Evolutionary conservation across 129 eudicot genomes (phyloP), one percentile per base, ranked within the genome.

Genomic region (Pseudognaphalium luteoalbum): DNA sequence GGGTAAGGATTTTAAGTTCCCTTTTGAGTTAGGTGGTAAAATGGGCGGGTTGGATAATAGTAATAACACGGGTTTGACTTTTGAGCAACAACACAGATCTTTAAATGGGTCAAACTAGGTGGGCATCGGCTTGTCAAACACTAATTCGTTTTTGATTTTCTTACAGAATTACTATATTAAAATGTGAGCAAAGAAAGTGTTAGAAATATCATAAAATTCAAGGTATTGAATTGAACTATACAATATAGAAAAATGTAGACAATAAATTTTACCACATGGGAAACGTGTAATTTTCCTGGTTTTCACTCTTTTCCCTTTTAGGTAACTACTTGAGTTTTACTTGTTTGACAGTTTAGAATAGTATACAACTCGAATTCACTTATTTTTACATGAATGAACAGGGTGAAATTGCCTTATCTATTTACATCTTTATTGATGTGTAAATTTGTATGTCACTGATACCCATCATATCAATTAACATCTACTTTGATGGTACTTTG

Each of bases 1-100:
- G 76, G 98, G 98, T 88, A 78, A 37, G 58, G 5, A n/a, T 65
- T 21, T 66, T 30, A 15, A 47, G 28, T 9, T 41, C 47, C 47
- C 20, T 28, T 11, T 17, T n/a, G 17, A 56, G 58, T 47, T 47
- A n/a, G 62, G 62, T 57, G 62, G 25, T 14, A 25, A 15, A 54
- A 9, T 60, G 20, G 52, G n/a, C 22, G 59, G 22, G 66, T 73
- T 2, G 50, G 14, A n/a, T 69, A 4, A 30, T 39, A 8, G 47
- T 8, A 39, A 14, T 25, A 2, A n/a, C 30, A n/a, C 0, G 11
- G n/a, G 68, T 63, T 7, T 12, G 32, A 32, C 17, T 30, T 63
- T 63, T 22, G 34, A 44, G 72, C 16, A 32, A 70, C 19, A 29
- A 51, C 62, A 29, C 28, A 16, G 15, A 10, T 4, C 3, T 61